A percentile compares a stretch with the other conserved stretches of the same genome.
These are phyloP conservation scores for Anastatica hierochuntica DNA, from an alignment of 345 rosid species.

Conservation along the genomic window DNA sequence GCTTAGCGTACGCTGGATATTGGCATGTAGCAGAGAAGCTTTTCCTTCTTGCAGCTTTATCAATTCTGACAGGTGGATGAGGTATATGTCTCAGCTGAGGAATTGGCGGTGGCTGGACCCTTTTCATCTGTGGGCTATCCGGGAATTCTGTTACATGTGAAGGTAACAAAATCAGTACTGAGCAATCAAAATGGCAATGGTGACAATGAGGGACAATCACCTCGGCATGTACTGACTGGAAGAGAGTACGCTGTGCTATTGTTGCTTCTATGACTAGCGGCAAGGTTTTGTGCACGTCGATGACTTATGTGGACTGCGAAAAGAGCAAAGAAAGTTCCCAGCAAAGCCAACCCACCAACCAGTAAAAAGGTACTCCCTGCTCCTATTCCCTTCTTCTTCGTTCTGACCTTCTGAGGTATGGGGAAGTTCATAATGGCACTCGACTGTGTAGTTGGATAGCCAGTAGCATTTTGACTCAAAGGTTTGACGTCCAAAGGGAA, in stretches of 20 bases:
- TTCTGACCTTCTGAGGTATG: slow-evolving; percentile 21
- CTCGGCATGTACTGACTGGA: slow-evolving; percentile 39
- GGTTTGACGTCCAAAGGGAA: slow-evolving; percentile 50
- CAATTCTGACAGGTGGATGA: slow-evolving; percentile 27
- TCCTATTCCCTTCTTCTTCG: slow-evolving; percentile 43
- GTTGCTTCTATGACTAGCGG: slow-evolving; percentile 27
- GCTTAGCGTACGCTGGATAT: slow-evolving; percentile 41
- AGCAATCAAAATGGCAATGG: slow-evolving; percentile 12
- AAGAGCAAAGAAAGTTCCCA: slow-evolving; percentile 47
- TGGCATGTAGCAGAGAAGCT: slow-evolving; percentile 38
- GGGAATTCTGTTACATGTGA: slow-evolving; percentile 24
- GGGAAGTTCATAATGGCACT: slow-evolving; percentile 66
- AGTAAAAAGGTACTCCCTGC: slow-evolving; percentile 45
- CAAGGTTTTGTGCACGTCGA: slow-evolving; percentile 27
- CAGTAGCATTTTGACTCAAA: slow-evolving; percentile 35
- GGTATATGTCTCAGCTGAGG: slow-evolving; percentile 29
- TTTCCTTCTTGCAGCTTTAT: slow-evolving; percentile 34
- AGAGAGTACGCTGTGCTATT: slow-evolving; percentile 33
- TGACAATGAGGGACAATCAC: slow-evolving; percentile 24
- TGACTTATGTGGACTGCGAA: slow-evolving; percentile 33
- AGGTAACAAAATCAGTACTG: slow-evolving; percentile 7
- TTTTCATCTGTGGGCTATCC: slow-evolving; percentile 37
- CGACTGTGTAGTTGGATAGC: slow-evolving; percentile 54
- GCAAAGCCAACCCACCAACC: slow-evolving; percentile 52
- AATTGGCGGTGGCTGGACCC: slow-evolving; percentile 32